Evolutionary conservation across 805 yeast genomes (phyloP).

Genomic region (Schizosaccharomyces cryophilus): DNA sequence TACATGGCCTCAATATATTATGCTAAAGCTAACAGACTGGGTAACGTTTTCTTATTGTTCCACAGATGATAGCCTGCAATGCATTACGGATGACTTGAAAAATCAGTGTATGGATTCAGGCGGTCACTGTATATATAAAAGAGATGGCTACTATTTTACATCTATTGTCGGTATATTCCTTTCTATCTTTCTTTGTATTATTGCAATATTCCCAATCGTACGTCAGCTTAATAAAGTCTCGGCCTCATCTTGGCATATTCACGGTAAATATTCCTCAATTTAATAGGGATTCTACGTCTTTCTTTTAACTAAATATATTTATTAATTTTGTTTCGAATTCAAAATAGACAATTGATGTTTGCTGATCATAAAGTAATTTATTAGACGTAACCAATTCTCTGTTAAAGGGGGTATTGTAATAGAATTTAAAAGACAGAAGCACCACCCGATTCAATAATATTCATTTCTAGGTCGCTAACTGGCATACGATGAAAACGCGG

Average conservation of each 20-base stretch:
- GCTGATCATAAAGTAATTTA: too few relatives aligned
- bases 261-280: background rate
- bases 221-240: background rate
- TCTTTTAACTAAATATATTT: background rate
- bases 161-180: background rate
- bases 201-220: background rate
- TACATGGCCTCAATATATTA: constrained; percentile 82
- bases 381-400: too few relatives aligned
- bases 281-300: background rate
- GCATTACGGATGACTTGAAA: background rate
- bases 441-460: background rate
- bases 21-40: constrained; percentile 55
- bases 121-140: background rate
- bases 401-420: background rate
- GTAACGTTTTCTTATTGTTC: constrained; percentile 44
- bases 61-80: background rate
- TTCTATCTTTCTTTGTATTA: background rate
- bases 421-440: background rate
- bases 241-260: background rate
- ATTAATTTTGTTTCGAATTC: background rate
- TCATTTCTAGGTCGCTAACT: background rate
- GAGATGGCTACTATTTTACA: background rate
- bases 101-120: background rate
- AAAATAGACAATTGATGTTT: too few relatives aligned
- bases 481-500: background rate